Conservation (phyloP, 371 early-diverging fungal species). For the Coemansia sp. region DNA sequence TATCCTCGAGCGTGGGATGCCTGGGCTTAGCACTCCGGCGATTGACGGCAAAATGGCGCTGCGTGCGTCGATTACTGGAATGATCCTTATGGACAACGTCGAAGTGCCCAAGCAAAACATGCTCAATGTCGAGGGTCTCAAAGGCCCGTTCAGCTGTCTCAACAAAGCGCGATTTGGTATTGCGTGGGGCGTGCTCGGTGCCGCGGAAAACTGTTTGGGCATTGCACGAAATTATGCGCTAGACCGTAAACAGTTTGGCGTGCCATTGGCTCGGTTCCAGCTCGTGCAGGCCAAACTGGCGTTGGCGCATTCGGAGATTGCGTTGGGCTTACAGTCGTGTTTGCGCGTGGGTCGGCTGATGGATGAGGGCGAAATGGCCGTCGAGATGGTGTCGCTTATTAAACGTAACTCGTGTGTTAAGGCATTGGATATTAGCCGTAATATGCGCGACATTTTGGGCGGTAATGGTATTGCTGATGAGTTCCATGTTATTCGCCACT, state of each 20-base stretch:
- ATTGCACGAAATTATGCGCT: slow-evolving; percentile 90
- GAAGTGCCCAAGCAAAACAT: slow-evolving; percentile 85
- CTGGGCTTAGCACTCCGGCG: slow-evolving; percentile 82
- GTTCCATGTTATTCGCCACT: slow-evolving; percentile 95
- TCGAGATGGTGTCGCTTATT: slow-evolving; percentile 95
- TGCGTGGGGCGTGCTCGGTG: slow-evolving; percentile 96
- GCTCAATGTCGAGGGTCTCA: slow-evolving; percentile 83
- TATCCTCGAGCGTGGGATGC: slow-evolving; percentile 79
- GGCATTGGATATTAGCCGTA: slow-evolving; percentile 89
- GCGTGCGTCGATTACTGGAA: slow-evolving; percentile 93
- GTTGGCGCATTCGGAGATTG: slow-evolving; percentile 92
- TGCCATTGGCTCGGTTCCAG: slow-evolving; percentile 93
- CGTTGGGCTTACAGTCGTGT: slow-evolving; percentile 86
- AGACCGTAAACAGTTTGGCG: slow-evolving; percentile 89
- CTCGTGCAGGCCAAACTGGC: slow-evolving; percentile 96
- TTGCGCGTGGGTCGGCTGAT: slow-evolving; percentile 93
- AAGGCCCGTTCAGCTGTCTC: slow-evolving; percentile 96
- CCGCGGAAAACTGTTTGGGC: slow-evolving; percentile 89
- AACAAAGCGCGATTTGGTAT: slow-evolving; percentile 98
- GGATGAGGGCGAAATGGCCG: slow-evolving; percentile 81
- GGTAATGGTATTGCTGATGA: slow-evolving; percentile 97
- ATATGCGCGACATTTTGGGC: slow-evolving; percentile 83
- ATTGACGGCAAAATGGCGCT: slow-evolving; percentile 96
- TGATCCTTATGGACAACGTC: slow-evolving; percentile 99
- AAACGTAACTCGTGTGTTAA: slow-evolving; percentile 97